Conservation (phyloP, 495 filamentous ascomycete species). For the Talaromyces trachyspermus region DNA sequence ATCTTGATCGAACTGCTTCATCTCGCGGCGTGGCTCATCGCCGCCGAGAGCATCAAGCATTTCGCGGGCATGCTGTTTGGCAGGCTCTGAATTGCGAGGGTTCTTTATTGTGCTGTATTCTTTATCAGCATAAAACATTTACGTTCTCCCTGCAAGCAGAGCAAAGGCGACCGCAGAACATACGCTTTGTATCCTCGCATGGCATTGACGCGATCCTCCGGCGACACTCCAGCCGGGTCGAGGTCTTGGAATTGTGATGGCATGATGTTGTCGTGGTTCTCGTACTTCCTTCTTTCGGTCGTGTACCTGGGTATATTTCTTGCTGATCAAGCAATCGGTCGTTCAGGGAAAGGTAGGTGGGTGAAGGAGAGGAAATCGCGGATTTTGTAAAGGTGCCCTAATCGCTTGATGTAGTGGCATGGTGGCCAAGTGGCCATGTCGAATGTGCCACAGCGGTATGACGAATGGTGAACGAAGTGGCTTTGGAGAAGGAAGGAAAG, state of each 20-base stretch:
- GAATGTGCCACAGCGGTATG: not conserved
- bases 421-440: not conserved
- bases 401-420: too few relatives aligned
- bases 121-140: not conserved
- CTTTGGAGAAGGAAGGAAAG: not conserved
- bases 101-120: constrained; percentile 30
- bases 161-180: too few relatives aligned
- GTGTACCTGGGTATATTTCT: too few relatives aligned
- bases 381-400: too few relatives aligned
- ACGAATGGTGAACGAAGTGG: not conserved
- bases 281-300: too few relatives aligned
- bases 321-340: too few relatives aligned
- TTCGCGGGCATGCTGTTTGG: constrained; percentile 34
- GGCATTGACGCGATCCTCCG: constrained; percentile 18
- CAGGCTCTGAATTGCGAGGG: constrained; percentile 31
- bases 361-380: too few relatives aligned
- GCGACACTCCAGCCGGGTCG: constrained; percentile 11
- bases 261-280: constrained; percentile 14
- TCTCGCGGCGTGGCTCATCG: constrained; percentile 12
- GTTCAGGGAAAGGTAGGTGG: too few relatives aligned
- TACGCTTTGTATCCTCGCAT: constrained; percentile 22
- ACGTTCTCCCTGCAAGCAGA: too few relatives aligned
- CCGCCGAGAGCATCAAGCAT: constrained; percentile 25
- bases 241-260: constrained; percentile 11
- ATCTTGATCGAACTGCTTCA: constrained; percentile 9